Evolutionary conservation across 2,329 filamentous ascomycete species (phyloP).

Genomic region (Phoma sp.): DNA sequence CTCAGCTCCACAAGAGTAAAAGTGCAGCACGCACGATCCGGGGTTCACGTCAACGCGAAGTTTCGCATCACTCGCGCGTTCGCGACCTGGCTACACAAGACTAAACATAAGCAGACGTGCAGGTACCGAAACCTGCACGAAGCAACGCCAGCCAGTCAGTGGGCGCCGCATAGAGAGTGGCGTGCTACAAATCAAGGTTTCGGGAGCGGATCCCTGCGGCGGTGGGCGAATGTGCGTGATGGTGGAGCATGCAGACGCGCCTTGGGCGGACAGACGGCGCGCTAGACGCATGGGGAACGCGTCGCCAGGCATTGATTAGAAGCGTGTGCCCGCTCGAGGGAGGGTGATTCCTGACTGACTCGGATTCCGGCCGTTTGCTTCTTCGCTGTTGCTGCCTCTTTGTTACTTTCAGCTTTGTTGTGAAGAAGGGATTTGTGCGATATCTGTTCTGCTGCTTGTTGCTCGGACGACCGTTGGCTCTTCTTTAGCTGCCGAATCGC

Average conservation of each 20-base stretch:
- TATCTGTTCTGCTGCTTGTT: slow-evolving; percentile 6
- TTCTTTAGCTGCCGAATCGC: slow-evolving; percentile 1
- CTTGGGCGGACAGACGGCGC: background rate
- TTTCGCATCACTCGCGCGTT: slow-evolving; percentile 12
- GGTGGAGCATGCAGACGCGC: background rate
- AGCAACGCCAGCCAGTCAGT: background rate
- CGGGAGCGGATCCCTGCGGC: slow-evolving; percentile 6
- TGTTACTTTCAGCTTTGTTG: background rate
- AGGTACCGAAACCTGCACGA: slow-evolving; percentile 2
- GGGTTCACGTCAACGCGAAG: slow-evolving; percentile 3
- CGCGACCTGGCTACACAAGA: background rate
- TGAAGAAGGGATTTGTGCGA: background rate
- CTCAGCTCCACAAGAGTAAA: background rate
- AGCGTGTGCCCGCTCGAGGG: slow-evolving; percentile 3
- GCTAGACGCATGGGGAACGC: slow-evolving; percentile 6
- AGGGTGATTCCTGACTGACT: slow-evolving; percentile 1
- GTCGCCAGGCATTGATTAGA: slow-evolving; percentile 12
- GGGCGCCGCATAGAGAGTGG: slow-evolving; percentile 6
- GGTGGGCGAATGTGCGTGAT: slow-evolving; percentile 1
- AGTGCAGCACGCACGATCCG: background rate
- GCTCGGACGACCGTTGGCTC: slow-evolving; percentile 8
- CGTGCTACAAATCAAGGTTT: slow-evolving; percentile 11
- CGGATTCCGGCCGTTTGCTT: background rate
- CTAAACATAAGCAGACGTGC: slow-evolving; percentile 1
- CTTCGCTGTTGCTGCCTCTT: background rate